A percentile compares a stretch with the other conserved stretches of the same genome.
phyloP scores from a whole-genome alignment of 106 monocot genomes.

The Narthecium ossifragum region DNA sequence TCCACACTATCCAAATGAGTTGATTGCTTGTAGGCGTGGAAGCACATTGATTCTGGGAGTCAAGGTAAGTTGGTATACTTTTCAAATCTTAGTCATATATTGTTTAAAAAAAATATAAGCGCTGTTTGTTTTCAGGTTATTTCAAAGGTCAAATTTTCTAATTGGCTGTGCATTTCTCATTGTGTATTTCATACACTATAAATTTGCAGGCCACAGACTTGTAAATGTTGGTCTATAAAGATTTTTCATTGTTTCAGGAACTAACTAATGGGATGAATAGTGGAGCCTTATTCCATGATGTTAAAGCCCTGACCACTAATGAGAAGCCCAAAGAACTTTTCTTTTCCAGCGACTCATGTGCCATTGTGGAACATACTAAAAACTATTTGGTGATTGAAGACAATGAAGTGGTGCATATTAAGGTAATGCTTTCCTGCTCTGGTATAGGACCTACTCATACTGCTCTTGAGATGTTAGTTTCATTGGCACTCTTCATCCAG shows the following conservation, averaged over 20 bases:
- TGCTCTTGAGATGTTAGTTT: too few relatives aligned
- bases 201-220: too few relatives aligned
- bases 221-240: too few relatives aligned
- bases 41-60: constrained; percentile 85
- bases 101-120: background rate
- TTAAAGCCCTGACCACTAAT: constrained; percentile 65
- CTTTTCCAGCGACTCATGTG: constrained; percentile 94
- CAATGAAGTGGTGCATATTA: constrained; percentile 91
- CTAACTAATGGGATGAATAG: constrained; percentile 37
- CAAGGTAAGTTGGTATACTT: constrained; percentile 47
- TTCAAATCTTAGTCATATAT: background rate
- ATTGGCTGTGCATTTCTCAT: background rate
- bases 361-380: constrained; percentile 97
- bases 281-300: constrained; percentile 66
- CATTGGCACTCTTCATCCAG: too few relatives aligned
- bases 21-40: constrained; percentile 93
- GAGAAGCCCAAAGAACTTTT: constrained; percentile 90
- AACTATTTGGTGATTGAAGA: constrained; percentile 89
- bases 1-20: constrained; percentile 93
- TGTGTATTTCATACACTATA: background rate
- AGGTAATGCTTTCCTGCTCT: constrained; percentile 57
- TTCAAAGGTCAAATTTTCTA: background rate
- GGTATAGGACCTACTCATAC: too few relatives aligned
- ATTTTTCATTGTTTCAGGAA: constrained; percentile 42
- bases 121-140: background rate